Conservation (phyloP, 192 early-diverging fungal genomes). For the Tieghemiomyces parasiticus region DNA sequence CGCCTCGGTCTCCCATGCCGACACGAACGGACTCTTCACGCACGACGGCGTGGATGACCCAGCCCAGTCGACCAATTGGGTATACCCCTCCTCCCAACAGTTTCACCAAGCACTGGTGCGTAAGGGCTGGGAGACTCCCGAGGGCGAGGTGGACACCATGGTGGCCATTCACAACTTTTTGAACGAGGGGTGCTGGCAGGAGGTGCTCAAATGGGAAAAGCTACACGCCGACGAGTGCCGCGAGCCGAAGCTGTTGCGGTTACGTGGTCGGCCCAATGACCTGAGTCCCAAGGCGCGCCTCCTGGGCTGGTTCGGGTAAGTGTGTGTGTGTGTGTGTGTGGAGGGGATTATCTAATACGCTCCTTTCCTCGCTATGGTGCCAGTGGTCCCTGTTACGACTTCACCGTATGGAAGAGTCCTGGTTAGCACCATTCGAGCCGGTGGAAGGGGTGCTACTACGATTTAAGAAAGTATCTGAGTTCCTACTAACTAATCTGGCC, state of each 20-base stretch:
- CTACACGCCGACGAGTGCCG: slow-evolving; percentile 30
- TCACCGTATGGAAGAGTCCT: no score
- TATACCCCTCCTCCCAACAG: slow-evolving; percentile 83
- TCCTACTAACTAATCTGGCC: no score
- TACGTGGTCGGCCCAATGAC: slow-evolving; percentile 74
- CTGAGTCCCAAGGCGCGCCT: slow-evolving; percentile 56
- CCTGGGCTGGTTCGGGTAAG: slow-evolving; percentile 48
- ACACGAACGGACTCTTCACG: neutral
- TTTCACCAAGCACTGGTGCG: slow-evolving; percentile 75
- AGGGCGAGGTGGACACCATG: slow-evolving; percentile 72
- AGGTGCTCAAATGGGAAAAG: slow-evolving; percentile 88
- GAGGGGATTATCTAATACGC: no score
- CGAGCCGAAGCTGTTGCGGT: slow-evolving; percentile 53
- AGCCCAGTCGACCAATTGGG: slow-evolving; percentile 40
- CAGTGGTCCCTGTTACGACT: no score
- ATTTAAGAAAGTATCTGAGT: no score
- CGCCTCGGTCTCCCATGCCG: slow-evolving; percentile 12
- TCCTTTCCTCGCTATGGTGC: no score
- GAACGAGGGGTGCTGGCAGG: slow-evolving; percentile 90
- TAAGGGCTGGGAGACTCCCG: slow-evolving; percentile 78
- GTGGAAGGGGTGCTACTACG: no score
- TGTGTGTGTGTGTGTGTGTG: no score
- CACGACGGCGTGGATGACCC: slow-evolving; percentile 14
- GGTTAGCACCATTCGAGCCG: no score
- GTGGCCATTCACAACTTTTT: slow-evolving; percentile 97